A percentile compares a stretch with the other conserved stretches of the same genome.
These are phyloP conservation scores for Hyphodiscus hymeniophilus DNA, from an alignment of 495 filamentous ascomycete species.

Conservation along the genomic window DNA sequence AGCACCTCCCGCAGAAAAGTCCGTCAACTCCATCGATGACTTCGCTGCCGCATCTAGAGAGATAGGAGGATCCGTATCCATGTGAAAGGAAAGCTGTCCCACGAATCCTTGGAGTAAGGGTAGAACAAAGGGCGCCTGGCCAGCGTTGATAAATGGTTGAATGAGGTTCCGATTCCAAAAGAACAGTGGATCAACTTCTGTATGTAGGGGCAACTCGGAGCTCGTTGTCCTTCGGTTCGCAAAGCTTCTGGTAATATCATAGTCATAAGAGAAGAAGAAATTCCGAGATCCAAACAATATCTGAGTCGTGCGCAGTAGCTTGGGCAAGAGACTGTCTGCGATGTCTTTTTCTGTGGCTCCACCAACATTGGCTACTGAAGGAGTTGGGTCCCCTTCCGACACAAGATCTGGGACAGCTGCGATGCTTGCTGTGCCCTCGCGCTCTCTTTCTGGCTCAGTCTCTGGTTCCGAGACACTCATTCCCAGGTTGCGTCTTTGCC, in stretches of 20 bases:
- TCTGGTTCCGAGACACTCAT: conserved; percentile 9
- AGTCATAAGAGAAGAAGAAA: conserved; percentile 91
- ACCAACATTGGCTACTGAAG: conserved; percentile 5
- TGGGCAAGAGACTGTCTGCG: conserved; percentile 53
- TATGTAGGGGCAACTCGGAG: conserved; percentile 50
- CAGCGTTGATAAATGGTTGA: conserved; percentile 61
- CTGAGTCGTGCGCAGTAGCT: conserved; percentile 72
- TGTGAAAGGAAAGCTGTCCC: conserved; percentile 70
- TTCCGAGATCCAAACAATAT: conserved; percentile 73
- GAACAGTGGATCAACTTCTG: conserved; percentile 68
- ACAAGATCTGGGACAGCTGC: neutral
- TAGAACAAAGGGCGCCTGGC: conserved; percentile 58
- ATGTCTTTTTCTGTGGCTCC: conserved; percentile 25
- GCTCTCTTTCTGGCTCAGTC: neutral
- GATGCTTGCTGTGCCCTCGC: neutral
- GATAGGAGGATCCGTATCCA: conserved; percentile 20
- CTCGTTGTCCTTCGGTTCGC: conserved; percentile 18
- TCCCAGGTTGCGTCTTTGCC: conserved; percentile 21
- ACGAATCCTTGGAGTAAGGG: conserved; percentile 94
- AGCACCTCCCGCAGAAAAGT: conserved; percentile 19
- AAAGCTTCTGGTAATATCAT: conserved; percentile 58
- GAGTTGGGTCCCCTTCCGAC: neutral
- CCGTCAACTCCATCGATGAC: conserved; percentile 21
- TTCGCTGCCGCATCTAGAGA: conserved; percentile 14
- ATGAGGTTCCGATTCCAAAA: conserved; percentile 87